Evolutionary conservation across 768 basidiomycete genomes (phyloP).

Genomic region (Xerocomus potaroensis): DNA sequence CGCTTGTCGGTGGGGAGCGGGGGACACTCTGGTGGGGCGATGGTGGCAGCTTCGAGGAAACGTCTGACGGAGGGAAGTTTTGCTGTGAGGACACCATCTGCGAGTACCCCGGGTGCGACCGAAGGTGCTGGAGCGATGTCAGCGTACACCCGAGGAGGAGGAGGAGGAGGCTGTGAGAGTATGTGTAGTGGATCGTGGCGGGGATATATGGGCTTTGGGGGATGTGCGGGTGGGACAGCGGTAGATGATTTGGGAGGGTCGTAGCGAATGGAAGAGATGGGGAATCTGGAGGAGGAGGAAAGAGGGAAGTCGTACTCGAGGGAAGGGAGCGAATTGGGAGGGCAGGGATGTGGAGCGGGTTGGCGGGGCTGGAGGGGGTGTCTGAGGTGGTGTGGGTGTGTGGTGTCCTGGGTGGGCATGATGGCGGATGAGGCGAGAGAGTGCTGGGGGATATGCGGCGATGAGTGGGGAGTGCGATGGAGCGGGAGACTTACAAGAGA

Average conservation of each 20-base stretch:
- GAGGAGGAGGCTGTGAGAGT: slow-evolving; percentile 20
- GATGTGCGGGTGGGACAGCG: slow-evolving; percentile 18
- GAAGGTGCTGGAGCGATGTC: slow-evolving; percentile 17
- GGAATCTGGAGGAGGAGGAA: slow-evolving; percentile 26
- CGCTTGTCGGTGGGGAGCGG: slow-evolving; percentile 36
- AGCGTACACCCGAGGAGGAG: slow-evolving; percentile 20
- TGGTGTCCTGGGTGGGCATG: slow-evolving; percentile 8
- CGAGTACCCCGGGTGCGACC: slow-evolving; percentile 35
- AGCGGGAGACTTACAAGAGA: no score
- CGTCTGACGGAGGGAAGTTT: slow-evolving; percentile 45
- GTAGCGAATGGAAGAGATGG: slow-evolving; percentile 37
- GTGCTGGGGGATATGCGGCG: slow-evolving; percentile 10
- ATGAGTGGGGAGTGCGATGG: no score
- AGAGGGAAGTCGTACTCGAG: slow-evolving; percentile 25
- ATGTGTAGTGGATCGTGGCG: slow-evolving; percentile 32
- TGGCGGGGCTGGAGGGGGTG: slow-evolving; percentile 16
- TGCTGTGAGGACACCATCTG: slow-evolving; percentile 41
- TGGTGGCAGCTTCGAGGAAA: slow-evolving; percentile 42
- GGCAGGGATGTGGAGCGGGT: slow-evolving; percentile 7
- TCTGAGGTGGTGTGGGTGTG: slow-evolving; percentile 7
- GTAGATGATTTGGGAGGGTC: slow-evolving; percentile 21
- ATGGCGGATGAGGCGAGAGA: slow-evolving; percentile 15
- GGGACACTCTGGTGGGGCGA: slow-evolving; percentile 38
- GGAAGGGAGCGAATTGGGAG: slow-evolving; percentile 11
- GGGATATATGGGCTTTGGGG: slow-evolving; percentile 26